These are phyloP conservation scores for Penicillium sp. DNA, from an alignment of 2,329 filamentous ascomycete species.

Conservation along the genomic window DNA sequence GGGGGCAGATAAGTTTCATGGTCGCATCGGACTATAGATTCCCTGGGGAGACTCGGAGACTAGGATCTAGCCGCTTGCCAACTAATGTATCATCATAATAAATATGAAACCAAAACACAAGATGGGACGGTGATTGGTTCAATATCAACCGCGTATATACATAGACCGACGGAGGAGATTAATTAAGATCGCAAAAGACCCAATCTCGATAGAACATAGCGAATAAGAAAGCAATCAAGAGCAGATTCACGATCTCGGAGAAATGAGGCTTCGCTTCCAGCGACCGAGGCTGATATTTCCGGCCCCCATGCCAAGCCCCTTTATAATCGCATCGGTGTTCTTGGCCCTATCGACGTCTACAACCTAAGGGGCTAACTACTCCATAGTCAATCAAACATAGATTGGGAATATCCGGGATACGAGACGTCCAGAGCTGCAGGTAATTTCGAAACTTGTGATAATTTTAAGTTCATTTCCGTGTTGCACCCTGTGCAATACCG, in stretches of 20 bases:
- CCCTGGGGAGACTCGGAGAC: neutral
- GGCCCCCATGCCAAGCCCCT: slow-evolving; percentile 11
- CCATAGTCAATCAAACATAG: neutral
- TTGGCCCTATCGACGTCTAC: neutral
- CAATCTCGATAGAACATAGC: neutral
- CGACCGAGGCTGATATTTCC: neutral
- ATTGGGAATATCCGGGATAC: neutral
- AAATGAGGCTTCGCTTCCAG: neutral
- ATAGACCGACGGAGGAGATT: neutral
- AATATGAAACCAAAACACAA: neutral
- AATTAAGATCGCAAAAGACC: neutral
- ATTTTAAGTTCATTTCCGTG: neutral
- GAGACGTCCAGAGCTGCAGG: neutral
- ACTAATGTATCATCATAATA: neutral
- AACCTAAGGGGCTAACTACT: neutral
- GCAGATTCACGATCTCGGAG: neutral
- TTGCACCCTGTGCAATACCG: neutral
- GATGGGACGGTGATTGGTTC: neutral
- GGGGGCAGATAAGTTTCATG: neutral
- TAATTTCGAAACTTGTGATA: neutral
- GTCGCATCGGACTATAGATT: neutral
- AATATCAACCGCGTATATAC: neutral
- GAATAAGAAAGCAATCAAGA: neutral
- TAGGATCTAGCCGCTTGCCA: neutral
- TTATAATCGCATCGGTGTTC: neutral